Base-by-base conservation (phyloP, 2,329 filamentous ascomycete species). In the Monilinia fructigena region DNA sequence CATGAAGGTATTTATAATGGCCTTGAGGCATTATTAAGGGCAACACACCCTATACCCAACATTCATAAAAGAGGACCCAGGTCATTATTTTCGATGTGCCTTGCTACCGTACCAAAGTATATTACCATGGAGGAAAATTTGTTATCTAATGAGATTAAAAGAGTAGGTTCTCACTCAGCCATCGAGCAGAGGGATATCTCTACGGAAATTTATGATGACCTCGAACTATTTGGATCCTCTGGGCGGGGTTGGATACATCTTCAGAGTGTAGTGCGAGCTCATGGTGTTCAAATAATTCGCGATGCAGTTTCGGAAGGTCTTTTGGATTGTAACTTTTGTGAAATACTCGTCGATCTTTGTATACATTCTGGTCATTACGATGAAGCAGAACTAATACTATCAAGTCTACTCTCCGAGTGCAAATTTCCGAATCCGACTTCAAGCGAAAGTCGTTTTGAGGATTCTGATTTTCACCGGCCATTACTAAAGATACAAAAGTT, bases 21-120 rank as follows among this genome's bases (percentile, higher is more conserved):
- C 2, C 67, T 83, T 18, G 80, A 83, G 55, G 74, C 79, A 6
- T 73, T 84, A 31, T 74, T 84, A 4, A 77, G 76, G 50, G 78
- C 80, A 4, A 83, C 82, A 23, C 73, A 55, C 42, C 23, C 62
- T 23, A 18, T 60, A n/a, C 47, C 68, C 16, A 67, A 69, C 58
- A 38, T 59, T n/a, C 66, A 68, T 11, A 40, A 50, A 60, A 72
- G 68, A 68, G 77, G 73, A 26, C 66, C 76, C 5, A 79, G 76
- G 35, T 82, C 82, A 5, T 76, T 85, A 12, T 68, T 85, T 23
- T 79, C 79, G 26, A 81, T 82, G 78, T 83, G 82, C 66, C 76
- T 85, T 7, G 77, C 79, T 63, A 79, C 78, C 67, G 75, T 85
- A 18, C 83, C 83, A 1, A 75, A 76, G 20, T 83, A 81, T 68